Base-by-base conservation (phyloP, 1,139 yeast genomes). In the Blastobotrys buckinghamii region DNA sequence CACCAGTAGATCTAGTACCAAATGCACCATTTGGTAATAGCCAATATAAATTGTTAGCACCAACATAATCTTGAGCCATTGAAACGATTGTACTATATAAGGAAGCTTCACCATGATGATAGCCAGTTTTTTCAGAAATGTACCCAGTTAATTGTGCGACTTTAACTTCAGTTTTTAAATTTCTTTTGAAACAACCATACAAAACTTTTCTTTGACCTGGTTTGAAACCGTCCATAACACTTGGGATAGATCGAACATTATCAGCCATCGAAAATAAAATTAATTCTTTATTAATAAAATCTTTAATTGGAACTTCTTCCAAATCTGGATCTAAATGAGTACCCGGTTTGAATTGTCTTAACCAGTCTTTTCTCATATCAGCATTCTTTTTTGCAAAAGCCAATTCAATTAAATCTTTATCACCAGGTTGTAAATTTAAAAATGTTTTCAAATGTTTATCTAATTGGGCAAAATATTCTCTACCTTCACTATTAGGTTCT, bases 331-430 rank as follows among this genome's bases (percentile, higher is more conserved):
- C 97, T 59, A 92, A 74, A 60, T 84, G 92, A 0, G 97, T 89
- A 20, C 98, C 98, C 0, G 97, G 97, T 55, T 78, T 79, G 65
- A 80, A 88, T 16, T 81, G 83, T 60, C 95, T 84, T 50, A 94
- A 74, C 98, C 99, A 94, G 59, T 89, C 96, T 63, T 94, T 94
- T 73, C 99, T 84, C 54, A 89, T 97, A 66, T 94, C 98, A 0
- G 98, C 97, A 58, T 87, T 89, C 65, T 85, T 87, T 67, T 94
- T 94, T 2, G 96, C 85, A 60, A 94, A 94, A 0, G 97, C 99
- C 52, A 94, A 73, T 62, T 94, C 98, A 60, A 94, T 89, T 33
- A 78, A 72, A n/a, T 77, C 81, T 52, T 78, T 79, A 61, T 94
- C 99, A 33, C 83, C 86, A 6, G 79, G 88, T 65, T 85, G 82